Conservation (phyloP, 345 rosid species). For the Salix viminalis region DNA sequence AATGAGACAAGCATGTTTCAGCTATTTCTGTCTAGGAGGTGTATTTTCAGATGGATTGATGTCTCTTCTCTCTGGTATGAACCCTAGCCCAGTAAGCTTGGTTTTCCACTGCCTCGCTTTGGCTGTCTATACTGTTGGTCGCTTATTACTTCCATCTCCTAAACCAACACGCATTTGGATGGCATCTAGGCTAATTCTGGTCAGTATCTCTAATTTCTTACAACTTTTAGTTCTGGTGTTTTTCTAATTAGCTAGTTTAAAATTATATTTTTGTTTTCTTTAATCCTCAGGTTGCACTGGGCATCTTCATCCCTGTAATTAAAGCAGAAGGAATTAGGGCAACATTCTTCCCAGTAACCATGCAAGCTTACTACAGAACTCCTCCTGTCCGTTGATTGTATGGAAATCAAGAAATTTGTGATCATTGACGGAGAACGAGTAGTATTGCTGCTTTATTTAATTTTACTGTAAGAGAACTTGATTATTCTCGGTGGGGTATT, state of each 20-base stretch:
- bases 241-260: too few species aligned
- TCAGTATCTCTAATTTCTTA: constrained; percentile 4
- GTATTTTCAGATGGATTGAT: constrained; percentile 37
- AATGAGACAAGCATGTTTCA: constrained; percentile 49
- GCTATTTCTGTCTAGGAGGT: constrained; percentile 48
- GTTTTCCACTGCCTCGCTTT: constrained; percentile 46
- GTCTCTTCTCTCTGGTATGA: constrained; percentile 42
- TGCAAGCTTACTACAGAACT: neutral
- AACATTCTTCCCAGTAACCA: neutral
- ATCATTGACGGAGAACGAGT: too few species aligned
- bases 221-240: too few species aligned
- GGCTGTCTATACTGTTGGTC: constrained; percentile 44
- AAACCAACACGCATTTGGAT: constrained; percentile 44
- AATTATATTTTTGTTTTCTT: neutral
- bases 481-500: too few species aligned
- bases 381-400: neutral
- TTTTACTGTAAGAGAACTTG: neutral
- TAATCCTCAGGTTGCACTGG: neutral
- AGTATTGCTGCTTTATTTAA: neutral
- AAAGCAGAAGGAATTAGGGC: neutral
- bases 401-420: too few species aligned
- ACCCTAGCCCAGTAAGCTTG: constrained; percentile 40
- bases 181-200: constrained; percentile 41
- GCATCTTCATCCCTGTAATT: neutral
- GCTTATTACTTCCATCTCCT: constrained; percentile 46